These are phyloP conservation scores for Xylaria cubensis DNA, from an alignment of 495 filamentous ascomycete genomes.

Conservation along the genomic window DNA sequence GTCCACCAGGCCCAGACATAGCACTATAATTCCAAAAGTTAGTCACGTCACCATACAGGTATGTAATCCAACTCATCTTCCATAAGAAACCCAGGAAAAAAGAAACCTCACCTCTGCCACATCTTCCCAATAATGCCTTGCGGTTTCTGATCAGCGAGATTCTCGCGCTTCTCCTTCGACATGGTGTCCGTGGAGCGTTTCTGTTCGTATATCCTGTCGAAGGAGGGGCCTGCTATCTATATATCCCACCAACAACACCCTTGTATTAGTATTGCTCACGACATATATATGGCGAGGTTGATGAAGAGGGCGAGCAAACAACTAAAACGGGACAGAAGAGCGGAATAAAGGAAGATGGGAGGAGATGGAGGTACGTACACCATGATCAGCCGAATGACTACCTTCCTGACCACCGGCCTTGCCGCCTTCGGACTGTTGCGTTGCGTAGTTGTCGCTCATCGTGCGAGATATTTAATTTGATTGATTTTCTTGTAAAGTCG, in stretches of 20 bases:
- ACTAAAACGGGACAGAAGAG: too few relatives aligned
- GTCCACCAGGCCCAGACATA: neutral
- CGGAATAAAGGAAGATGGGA: too few relatives aligned
- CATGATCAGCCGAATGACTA: neutral
- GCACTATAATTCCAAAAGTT: neutral
- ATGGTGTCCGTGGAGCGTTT: neutral
- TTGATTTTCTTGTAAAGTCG: neutral
- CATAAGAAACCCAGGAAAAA: too few relatives aligned
- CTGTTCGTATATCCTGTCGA: slow-evolving; percentile 5
- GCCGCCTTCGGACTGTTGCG: neutral
- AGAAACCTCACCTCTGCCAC: slow-evolving; percentile 1
- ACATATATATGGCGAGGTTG: neutral
- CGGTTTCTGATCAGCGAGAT: neutral
- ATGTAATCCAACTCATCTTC: too few relatives aligned
- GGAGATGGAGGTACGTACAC: neutral
- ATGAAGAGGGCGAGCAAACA: neutral
- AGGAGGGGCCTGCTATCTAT: slow-evolving; percentile 4
- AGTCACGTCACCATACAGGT: neutral
- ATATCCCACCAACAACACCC: neutral
- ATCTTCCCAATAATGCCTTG: neutral
- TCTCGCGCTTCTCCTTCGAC: slow-evolving; percentile 6
- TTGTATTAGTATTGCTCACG: neutral
- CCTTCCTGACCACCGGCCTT: neutral
- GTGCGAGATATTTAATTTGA: neutral
- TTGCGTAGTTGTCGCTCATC: neutral